Evolutionary conservation across 345 rosid genomes (phyloP).

Genomic region (Eucalyptus dawsonii): DNA sequence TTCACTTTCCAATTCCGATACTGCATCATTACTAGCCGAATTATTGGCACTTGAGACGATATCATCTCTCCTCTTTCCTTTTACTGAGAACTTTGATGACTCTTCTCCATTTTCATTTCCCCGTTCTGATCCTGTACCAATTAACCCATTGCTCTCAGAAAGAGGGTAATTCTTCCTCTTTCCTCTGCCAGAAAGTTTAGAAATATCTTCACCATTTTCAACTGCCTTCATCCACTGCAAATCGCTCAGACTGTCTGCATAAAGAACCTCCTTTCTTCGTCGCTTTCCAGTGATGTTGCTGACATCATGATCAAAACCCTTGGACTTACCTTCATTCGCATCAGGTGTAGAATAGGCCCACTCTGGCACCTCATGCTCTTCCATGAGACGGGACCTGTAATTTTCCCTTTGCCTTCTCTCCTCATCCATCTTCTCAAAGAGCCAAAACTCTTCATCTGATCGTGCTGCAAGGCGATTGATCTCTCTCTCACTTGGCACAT

Average conservation of each 20-base stretch:
- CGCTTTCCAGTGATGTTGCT: conserved; percentile 57
- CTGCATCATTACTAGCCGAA: conserved; percentile 15
- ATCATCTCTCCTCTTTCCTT: background rate
- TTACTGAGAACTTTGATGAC: background rate
- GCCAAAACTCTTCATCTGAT: conserved; percentile 72
- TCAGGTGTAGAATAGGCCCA: conserved; percentile 69
- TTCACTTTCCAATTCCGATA: conserved; percentile 5
- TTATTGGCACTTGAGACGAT: background rate
- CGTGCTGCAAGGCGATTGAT: conserved; percentile 96
- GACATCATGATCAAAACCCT: conserved; percentile 30
- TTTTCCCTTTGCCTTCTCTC: conserved; percentile 81
- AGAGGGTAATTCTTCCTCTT: conserved; percentile 33
- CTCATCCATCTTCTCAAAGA: conserved; percentile 94
- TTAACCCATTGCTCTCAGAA: conserved; percentile 16
- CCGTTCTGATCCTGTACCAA: background rate
- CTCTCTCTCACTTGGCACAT: conserved; percentile 98
- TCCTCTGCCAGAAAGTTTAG: conserved; percentile 27
- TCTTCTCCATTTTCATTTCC: conserved; percentile 1
- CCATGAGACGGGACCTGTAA: conserved; percentile 83
- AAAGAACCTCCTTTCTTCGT: conserved; percentile 66
- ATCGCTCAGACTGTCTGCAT: conserved; percentile 78
- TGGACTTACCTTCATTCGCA: conserved; percentile 42
- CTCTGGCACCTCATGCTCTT: conserved; percentile 95
- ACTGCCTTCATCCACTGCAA: conserved; percentile 89
- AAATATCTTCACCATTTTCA: conserved; percentile 78